Conservation (phyloP, 805 yeast genomes). For the Saturnispora saitoi region DNA sequence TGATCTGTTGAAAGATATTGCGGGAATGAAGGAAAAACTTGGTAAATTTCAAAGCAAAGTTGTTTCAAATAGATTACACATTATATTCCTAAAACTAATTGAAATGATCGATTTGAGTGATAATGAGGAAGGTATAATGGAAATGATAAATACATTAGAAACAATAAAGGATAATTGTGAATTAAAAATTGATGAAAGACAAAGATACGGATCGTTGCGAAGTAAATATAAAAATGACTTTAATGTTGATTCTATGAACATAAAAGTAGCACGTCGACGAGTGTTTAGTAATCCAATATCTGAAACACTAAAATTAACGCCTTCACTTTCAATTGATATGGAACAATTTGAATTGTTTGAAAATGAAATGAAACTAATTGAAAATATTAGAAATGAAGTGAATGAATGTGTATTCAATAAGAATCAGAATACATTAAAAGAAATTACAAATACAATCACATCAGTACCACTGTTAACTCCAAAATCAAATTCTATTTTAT, state of each 20-base stretch:
- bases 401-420: slow-evolving; percentile 8
- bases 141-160: slow-evolving; percentile 3
- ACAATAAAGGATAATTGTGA: slow-evolving; percentile 9
- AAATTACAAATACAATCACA: slow-evolving; percentile 18
- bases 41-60: slow-evolving; percentile 35
- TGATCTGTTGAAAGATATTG: slow-evolving; percentile 32
- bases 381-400: slow-evolving; percentile 9
- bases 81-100: slow-evolving; percentile 38
- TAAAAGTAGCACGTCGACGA: slow-evolving; percentile 1
- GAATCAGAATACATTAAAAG: slow-evolving; percentile 17
- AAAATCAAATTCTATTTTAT: slow-evolving; percentile 14
- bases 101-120: slow-evolving; percentile 28
- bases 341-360: slow-evolving; percentile 5
- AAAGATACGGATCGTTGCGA: background rate
- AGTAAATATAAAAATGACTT: background rate
- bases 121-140: background rate
- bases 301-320: background rate
- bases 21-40: slow-evolving; percentile 34
- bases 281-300: slow-evolving; percentile 11
- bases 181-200: slow-evolving; percentile 1
- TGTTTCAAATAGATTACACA: slow-evolving; percentile 49
- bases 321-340: background rate
- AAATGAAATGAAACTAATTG: slow-evolving; percentile 10
- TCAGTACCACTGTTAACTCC: slow-evolving; percentile 7
- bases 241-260: background rate